phyloP scores from a whole-genome alignment of 176 grass and related monocot species.

The Hsuehochloa calcarea region DNA sequence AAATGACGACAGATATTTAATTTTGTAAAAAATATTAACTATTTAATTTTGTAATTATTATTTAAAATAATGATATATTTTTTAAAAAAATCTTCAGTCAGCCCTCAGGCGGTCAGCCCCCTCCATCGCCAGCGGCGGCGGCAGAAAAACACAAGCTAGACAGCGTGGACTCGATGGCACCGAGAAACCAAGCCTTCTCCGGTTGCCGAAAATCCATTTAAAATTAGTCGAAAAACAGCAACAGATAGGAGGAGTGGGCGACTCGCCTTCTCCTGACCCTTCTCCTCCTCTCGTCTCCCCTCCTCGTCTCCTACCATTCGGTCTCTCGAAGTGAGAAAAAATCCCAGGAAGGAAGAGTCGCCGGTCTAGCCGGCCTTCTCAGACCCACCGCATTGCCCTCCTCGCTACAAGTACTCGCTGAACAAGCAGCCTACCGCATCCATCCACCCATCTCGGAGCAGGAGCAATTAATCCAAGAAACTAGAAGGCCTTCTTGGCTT shows the following conservation, averaged over 20 bases:
- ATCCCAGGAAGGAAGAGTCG: background rate
- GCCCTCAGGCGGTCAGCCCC: too few relatives aligned
- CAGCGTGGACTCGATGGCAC: background rate
- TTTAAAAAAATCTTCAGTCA: too few relatives aligned
- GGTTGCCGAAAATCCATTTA: background rate
- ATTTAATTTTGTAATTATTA: too few relatives aligned
- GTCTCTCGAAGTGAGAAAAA: background rate
- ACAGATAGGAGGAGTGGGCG: background rate
- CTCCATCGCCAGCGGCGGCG: background rate
- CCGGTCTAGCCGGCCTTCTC: slow-evolving; percentile 35
- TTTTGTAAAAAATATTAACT: too few relatives aligned
- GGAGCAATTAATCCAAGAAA: slow-evolving; percentile 14
- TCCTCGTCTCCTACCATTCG: background rate
- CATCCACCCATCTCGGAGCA: slow-evolving; percentile 14
- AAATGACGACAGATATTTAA: too few relatives aligned
- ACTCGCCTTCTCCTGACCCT: slow-evolving; percentile 12
- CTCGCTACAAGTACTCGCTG: slow-evolving; percentile 31
- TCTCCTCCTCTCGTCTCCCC: too few relatives aligned
- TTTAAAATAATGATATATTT: too few relatives aligned
- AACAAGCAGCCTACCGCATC: background rate
- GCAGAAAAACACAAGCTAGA: too few relatives aligned
- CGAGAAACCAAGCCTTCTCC: background rate
- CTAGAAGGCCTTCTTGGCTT: background rate
- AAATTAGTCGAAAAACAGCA: slow-evolving; percentile 30
- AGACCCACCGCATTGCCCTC: slow-evolving; percentile 16